Evolutionary conservation across 2,329 filamentous ascomycete genomes (phyloP), one percentile per base, ranked within the genome.

Genomic region (Chalaropsis thielavioides): DNA sequence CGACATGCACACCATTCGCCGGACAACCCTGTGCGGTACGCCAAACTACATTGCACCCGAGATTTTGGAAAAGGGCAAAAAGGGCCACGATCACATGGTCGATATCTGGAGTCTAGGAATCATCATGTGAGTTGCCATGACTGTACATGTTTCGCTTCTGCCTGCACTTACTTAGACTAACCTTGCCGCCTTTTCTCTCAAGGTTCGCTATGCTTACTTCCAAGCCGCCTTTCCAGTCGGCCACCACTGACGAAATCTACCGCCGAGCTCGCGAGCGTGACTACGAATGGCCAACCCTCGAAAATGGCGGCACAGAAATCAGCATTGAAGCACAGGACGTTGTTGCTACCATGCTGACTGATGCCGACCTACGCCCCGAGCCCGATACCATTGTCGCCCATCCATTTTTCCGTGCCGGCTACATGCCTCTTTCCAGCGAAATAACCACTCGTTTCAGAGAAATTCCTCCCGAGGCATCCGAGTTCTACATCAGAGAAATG

Each of bases 31-130:
- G 67, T 99, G 94, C 71, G 94, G 94, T 66, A 99, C 94, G 3
- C 94, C 94, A 1, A 99, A 99, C 75, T 99, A 99, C 74, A 96
- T 99, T 70, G 94, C 94, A 0, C 94, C 94, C 0, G 94, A 99
- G 72, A 96, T 99, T 68, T 77, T 99, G 62, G 90, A 96, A 72
- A 96, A 94, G 78, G 90, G 88, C 41, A 94, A 90, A 72, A 90
- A 92, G 71, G 94, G 94, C 0, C 94, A 99, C 73, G 94, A 96
- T 69, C 92, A 97, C 73, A 96, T 95, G 79, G 94, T 99, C 2
- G 94, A 99, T 73, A 89, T 99, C 65, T 99, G 95, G 95, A 96
- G 92, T 56, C 81, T 99, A 72, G 94, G 95, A 22, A 94, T 99
- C 69, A 99, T 99, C 73, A 91, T 95, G 86, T 92, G 78, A 78